Evolutionary conservation across 2,329 filamentous ascomycete genomes (phyloP).

Genomic region (Scytalidium lignicola): DNA sequence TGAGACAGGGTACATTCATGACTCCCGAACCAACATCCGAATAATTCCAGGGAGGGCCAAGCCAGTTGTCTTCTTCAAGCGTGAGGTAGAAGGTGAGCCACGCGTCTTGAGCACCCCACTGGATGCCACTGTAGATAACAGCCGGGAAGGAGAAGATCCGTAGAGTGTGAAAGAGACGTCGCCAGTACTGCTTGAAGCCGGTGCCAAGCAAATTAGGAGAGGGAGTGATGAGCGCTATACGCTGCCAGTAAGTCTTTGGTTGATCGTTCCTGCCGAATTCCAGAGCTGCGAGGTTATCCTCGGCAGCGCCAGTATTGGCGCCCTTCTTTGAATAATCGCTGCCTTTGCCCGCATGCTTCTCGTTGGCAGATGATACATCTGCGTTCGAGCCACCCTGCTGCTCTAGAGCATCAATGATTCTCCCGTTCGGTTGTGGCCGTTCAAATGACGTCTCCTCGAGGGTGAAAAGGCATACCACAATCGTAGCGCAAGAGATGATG

Average conservation of each 20-base stretch:
- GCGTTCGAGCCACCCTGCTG: background rate
- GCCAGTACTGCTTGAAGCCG: conserved; percentile 48
- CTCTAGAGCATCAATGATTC: conserved; percentile 18
- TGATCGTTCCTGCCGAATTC: conserved; percentile 14
- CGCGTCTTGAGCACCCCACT: conserved; percentile 57
- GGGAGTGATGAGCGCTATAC: conserved; percentile 50
- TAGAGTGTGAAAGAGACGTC: conserved; percentile 48
- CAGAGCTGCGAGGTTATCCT: conserved; percentile 11
- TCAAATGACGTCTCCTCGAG: conserved; percentile 49
- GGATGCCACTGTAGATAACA: conserved; percentile 50
- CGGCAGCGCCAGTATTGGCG: conserved; percentile 6
- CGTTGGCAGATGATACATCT: background rate
- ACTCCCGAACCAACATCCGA: conserved; percentile 47
- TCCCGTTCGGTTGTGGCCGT: conserved; percentile 33
- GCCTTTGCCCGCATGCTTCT: background rate
- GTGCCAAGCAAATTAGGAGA: conserved; percentile 47
- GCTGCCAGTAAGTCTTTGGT: conserved; percentile 47
- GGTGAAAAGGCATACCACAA: conserved; percentile 45
- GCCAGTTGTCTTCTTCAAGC: conserved; percentile 52
- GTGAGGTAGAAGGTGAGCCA: conserved; percentile 56
- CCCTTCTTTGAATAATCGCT: too few relatives aligned
- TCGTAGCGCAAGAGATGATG: conserved; percentile 42
- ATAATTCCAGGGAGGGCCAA: conserved; percentile 49
- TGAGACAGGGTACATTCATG: conserved; percentile 52
- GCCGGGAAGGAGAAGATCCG: conserved; percentile 54